Conservation (phyloP, 768 basidiomycete genomes). For the Lentinula lateritia region DNA sequence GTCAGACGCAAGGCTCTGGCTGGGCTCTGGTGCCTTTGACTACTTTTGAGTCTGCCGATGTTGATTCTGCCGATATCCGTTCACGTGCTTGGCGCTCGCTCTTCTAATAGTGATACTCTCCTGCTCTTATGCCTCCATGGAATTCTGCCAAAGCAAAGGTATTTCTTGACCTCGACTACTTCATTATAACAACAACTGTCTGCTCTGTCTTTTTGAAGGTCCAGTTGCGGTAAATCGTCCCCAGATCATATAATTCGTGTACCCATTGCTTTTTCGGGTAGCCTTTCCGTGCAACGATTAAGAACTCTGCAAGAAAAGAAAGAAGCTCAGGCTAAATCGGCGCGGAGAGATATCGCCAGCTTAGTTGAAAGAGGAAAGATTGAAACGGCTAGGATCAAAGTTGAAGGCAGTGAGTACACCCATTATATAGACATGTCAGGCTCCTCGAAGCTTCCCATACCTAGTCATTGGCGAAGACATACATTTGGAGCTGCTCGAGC, state of each 20-base stretch:
- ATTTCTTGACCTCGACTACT: not conserved
- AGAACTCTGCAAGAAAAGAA: constrained; percentile 90
- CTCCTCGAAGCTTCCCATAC: constrained; percentile 1
- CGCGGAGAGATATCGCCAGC: constrained; percentile 77
- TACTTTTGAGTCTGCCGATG: too few relatives aligned
- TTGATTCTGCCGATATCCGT: too few relatives aligned
- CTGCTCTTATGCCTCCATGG: constrained; percentile 43
- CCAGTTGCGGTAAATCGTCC: constrained; percentile 35
- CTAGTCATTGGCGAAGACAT: constrained; percentile 82
- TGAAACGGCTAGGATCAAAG: constrained; percentile 82
- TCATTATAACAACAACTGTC: not conserved
- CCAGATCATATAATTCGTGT: constrained; percentile 4
- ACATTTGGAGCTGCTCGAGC: constrained; percentile 81
- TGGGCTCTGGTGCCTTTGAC: too few relatives aligned
- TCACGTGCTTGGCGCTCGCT: not conserved
- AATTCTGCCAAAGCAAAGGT: constrained; percentile 61
- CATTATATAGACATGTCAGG: not conserved
- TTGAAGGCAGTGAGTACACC: constrained; percentile 63
- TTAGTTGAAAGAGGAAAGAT: constrained; percentile 74
- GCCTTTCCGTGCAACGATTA: constrained; percentile 80
- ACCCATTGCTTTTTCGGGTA: constrained; percentile 21
- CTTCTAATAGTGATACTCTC: not conserved
- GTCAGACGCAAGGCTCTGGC: too few relatives aligned
- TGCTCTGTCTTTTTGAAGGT: constrained; percentile 24
- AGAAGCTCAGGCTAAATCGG: constrained; percentile 66